Evolutionary conservation across 805 yeast genomes (phyloP).

Genomic region (Saccharomycopsis sp.): DNA sequence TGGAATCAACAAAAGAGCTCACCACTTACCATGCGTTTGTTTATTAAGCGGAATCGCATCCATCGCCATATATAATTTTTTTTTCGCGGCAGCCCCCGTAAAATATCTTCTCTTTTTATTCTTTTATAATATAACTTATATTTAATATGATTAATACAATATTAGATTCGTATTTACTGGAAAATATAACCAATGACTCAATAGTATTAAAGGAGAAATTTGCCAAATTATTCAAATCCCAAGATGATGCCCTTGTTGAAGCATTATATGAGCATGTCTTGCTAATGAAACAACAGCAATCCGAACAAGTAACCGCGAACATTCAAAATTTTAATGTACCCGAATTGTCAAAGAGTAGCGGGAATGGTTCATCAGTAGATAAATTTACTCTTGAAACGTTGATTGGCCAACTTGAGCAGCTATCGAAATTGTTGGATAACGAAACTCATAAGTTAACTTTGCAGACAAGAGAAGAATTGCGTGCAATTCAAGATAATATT

Average conservation of each 20-base stretch:
- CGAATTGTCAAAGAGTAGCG: neutral
- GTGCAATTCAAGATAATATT: neutral
- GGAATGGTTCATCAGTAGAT: neutral
- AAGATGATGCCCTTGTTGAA: neutral
- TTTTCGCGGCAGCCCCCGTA: too few species aligned
- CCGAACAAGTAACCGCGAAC: neutral
- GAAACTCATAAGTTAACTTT: neutral
- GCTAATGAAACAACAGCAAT: conserved; percentile 4
- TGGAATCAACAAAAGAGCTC: conserved; percentile 48
- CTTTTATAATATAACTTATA: too few species aligned
- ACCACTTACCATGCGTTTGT: conserved; percentile 82
- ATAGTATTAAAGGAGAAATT: neutral
- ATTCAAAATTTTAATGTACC: conserved; percentile 1
- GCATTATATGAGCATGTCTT: conserved; percentile 1
- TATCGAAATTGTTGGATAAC: conserved; percentile 1
- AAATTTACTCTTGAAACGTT: neutral
- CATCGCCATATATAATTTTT: too few species aligned
- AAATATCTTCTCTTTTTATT: too few species aligned
- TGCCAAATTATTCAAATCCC: neutral
- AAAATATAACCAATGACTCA: neutral
- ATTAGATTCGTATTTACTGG: neutral
- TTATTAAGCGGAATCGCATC: too few species aligned
- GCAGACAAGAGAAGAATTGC: conserved; percentile 1
- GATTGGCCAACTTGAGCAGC: neutral
- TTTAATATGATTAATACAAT: neutral